These are phyloP conservation scores for Dalbergia cochinchinensis DNA, from an alignment of 306 rosid genomes.

Conservation along the genomic window DNA sequence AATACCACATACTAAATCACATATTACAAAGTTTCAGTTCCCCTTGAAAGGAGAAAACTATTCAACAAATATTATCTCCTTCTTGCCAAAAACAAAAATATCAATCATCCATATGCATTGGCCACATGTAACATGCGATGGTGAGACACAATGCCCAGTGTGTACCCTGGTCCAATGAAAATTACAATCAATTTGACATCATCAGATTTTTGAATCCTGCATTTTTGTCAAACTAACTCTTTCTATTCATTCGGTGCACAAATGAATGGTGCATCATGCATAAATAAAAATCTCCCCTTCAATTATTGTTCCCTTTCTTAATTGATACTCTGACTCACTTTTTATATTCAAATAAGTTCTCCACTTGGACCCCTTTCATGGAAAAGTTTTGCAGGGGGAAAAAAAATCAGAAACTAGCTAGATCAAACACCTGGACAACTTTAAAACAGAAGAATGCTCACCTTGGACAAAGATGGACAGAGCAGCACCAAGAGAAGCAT, in stretches of 20 bases:
- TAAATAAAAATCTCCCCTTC: constrained; percentile 1
- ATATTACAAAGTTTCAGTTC: background rate
- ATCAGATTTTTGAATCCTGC: constrained; percentile 26
- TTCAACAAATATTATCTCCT: constrained; percentile 24
- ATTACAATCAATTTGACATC: background rate
- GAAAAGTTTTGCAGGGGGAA: background rate
- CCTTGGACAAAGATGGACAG: constrained; percentile 80
- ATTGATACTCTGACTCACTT: constrained; percentile 1
- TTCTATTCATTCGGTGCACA: constrained; percentile 2
- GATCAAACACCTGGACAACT: constrained; percentile 40
- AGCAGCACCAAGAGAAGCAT: constrained; percentile 74
- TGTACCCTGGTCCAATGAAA: background rate
- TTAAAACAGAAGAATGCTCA: constrained; percentile 50
- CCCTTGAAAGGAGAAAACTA: background rate
- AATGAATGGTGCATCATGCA: constrained; percentile 3
- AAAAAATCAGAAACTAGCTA: constrained; percentile 27
- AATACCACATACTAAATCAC: constrained; percentile 19
- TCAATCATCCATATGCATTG: background rate
- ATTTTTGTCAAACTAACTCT: constrained; percentile 26
- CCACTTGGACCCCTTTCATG: constrained; percentile 13
- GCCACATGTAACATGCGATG: constrained; percentile 35
- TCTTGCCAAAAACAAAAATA: constrained; percentile 8
- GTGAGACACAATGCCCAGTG: background rate
- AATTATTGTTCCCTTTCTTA: constrained; percentile 10
- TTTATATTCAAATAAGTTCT: background rate